Evolutionary conservation across 1,139 yeast genomes (phyloP), one percentile per base, ranked within the genome.

Genomic region (Yarrowia galli): DNA sequence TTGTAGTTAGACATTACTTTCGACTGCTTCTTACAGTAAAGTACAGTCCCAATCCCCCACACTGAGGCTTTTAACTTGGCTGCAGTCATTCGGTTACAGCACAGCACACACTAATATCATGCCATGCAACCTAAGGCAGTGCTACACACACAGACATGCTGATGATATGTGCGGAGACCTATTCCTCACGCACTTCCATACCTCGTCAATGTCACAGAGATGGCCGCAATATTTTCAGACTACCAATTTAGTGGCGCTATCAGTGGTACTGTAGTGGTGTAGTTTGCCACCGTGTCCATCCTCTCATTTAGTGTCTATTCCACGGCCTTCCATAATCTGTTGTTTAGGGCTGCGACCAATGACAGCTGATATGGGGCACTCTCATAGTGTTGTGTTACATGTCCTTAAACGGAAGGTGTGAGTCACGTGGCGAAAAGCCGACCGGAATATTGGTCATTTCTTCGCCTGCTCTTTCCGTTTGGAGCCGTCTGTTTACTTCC

Each of bases 261-360:
- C 3, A 8, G 32, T 28, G 8, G 32, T 7, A 28, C 9, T 10
- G n/a, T n/a, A n/a, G n/a, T 6, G 1, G 32, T 28, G 7, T 3
- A 28, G 23, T 25, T 46, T 25, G 51, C 51, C 51, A 46, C 51
- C 51, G 35, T 46, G 35, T 25, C 51, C 51, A 25, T 16, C 23
- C n/a, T 0, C 40, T 5, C 32, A 7, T 10, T 13, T 46, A 12
- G 23, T 49, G 25, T 5, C 38, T 5, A 2, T 51, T 51, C 58
- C 58, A 51, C 58, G 42, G 22, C 58, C 58, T 51, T 51, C 58
- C 58, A 51, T 51, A 51, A 51, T 42, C 13, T 51, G 35, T 20
- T 35, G 2, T 18, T 18, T n/a, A 12, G 8, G 28, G 28, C 6
- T n/a, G 15, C 2, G 51, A 18, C 6, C 28, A 7, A 25, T 7